Percentiles rank a stretch among this genome's conserved stretches.
Evolutionary conservation across 441 rosid genomes (phyloP).

Genomic region (Jatropha podagrica): DNA sequence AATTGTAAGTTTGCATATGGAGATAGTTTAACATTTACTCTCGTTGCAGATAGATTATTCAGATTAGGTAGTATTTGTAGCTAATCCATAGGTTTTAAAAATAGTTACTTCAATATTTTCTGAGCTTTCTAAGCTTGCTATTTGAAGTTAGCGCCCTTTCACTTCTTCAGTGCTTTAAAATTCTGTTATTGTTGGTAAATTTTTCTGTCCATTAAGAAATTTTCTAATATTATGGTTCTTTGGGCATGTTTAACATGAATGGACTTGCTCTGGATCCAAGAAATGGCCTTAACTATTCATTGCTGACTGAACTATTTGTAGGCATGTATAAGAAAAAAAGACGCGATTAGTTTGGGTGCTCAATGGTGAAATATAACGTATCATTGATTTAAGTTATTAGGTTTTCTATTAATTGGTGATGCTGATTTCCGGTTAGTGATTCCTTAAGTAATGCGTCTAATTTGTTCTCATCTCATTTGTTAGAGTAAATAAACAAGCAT

Average conservation of each 20-base stretch:
- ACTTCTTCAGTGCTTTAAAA: not conserved
- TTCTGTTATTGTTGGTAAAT: not conserved
- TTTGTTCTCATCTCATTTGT: not conserved
- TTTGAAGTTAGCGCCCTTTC: not conserved
- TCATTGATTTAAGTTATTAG: not conserved
- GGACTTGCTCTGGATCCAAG: not conserved
- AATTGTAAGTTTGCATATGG: not conserved
- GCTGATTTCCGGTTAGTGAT: not conserved
- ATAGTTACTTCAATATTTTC: not conserved
- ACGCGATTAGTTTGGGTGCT: not conserved
- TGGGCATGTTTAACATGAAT: not conserved
- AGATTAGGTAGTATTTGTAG: not conserved
- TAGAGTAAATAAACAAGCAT: not conserved
- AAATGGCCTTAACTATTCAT: not conserved
- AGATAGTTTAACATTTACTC: not conserved
- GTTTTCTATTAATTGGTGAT: not conserved
- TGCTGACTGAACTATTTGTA: not conserved
- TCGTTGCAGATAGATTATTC: conserved; percentile 6
- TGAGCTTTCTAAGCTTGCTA: not conserved
- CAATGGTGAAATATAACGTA: not conserved
- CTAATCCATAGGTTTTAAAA: not conserved
- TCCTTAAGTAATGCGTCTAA: not conserved
- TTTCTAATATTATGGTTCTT: not conserved
- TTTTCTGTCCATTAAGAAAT: not conserved
- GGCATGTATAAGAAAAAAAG: not conserved